phyloP scores from a whole-genome alignment of 106 monocot species.

The Vanilla planifolia region DNA sequence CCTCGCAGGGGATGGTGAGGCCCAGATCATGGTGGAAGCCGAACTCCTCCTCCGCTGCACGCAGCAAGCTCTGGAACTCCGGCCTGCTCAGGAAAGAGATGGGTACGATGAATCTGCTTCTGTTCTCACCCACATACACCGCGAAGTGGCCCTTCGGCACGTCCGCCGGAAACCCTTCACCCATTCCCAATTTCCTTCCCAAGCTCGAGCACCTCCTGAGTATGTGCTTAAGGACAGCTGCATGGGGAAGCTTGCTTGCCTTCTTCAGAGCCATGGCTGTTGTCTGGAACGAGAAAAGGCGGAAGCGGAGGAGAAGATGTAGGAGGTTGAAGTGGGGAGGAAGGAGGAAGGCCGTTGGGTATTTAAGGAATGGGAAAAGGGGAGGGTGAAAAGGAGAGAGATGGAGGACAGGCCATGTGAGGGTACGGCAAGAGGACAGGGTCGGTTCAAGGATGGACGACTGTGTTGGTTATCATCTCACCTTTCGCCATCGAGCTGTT shows the following conservation, averaged over 20 bases:
- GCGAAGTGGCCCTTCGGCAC: slow-evolving; percentile 57
- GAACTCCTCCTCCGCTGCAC: slow-evolving; percentile 47
- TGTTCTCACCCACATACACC: slow-evolving; percentile 50
- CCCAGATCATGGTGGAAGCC: slow-evolving; percentile 55
- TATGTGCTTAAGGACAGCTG: slow-evolving; percentile 33
- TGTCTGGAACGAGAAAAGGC: neutral
- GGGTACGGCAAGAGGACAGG: too few relatives aligned
- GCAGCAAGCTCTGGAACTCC: slow-evolving; percentile 39
- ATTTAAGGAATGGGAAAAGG: too few relatives aligned
- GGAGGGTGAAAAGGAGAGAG: too few relatives aligned
- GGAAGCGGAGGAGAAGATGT: neutral
- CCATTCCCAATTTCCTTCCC: slow-evolving; percentile 8
- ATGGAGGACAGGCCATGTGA: too few relatives aligned
- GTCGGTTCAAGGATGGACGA: too few relatives aligned
- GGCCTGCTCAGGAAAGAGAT: slow-evolving; percentile 34
- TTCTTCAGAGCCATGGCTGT: slow-evolving; percentile 28
- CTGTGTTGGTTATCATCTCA: too few relatives aligned
- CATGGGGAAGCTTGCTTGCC: slow-evolving; percentile 20
- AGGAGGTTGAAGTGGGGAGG: neutral
- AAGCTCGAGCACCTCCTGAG: slow-evolving; percentile 36
- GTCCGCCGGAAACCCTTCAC: slow-evolving; percentile 8
- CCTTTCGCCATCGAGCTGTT: too few relatives aligned
- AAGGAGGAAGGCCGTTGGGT: neutral
- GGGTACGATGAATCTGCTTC: slow-evolving; percentile 46
- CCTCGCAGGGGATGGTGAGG: slow-evolving; percentile 50